Base-by-base conservation (phyloP, 2,329 filamentous ascomycete species). In the Domatiomyces globalis region DNA sequence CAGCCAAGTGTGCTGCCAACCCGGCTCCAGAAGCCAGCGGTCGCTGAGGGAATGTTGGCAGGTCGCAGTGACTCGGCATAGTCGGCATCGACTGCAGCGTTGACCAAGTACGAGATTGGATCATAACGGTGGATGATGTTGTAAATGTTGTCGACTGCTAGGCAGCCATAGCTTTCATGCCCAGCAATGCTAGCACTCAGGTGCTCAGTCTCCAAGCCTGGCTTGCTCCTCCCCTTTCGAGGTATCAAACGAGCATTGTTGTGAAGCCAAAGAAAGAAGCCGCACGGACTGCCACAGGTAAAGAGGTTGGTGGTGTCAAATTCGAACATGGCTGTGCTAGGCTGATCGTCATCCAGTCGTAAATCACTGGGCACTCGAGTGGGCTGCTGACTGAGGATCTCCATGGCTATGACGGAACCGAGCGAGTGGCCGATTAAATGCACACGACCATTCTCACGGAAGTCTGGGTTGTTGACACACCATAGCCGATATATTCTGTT, bases 401-500 rank as follows among this genome's bases (percentile, higher is more conserved):
- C 92, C 39, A 95, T 72, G 2, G 89, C 84, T 87, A 98, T 96
- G 42, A 88, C 88, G 59, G 87, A 95, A 9, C 92, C 92, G 0
- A 98, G 76, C 0, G 89, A 95, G 65, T 98, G 92, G 0, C 85
- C 92, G 54, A 98, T 84, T 4, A 98, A 71, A 67, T 98, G 92
- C 1, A 96, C 88, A 7, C 87, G 82, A 5, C 92, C 92, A 54
- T 79, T 75, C 18, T 85, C 74, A 8, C 82, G 73, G 62, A 98
- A 98, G 0, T 83, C 85, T 0, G 87, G 85, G 56, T 98, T 96
- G 64, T 96, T 95, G 46, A 78, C 77, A 63, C 89, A 95, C 92
- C 92, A 98, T 1, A 96, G 75, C 17, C 85, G 80, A 65, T 95
- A 96, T n/a, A 98, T 86, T 4, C 90, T 80, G 63, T 98, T 98